Percentiles rank a stretch among this genome's conserved stretches.
These are phyloP conservation scores for Sporothrix pallida DNA, from an alignment of 2,329 filamentous ascomycete species.

Conservation along the genomic window DNA sequence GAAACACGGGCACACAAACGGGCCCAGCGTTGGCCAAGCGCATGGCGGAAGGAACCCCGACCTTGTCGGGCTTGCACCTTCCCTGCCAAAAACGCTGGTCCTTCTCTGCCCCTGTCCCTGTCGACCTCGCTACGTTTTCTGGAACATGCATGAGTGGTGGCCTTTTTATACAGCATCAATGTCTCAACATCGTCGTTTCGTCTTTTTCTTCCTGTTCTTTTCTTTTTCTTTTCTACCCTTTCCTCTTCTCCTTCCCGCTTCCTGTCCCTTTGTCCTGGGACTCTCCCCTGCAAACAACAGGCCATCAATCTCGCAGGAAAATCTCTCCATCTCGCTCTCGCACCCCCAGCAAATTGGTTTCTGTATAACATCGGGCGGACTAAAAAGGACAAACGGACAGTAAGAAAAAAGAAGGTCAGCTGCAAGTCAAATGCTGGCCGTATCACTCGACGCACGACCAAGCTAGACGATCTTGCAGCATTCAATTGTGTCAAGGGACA, in stretches of 20 bases:
- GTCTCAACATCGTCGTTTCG: not conserved
- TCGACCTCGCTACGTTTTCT: conserved; percentile 29
- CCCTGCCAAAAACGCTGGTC: not conserved
- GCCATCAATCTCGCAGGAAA: conserved; percentile 11
- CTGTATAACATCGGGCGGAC: not conserved
- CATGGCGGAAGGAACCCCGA: conserved; percentile 5
- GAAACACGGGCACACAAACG: not conserved
- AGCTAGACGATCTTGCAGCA: conserved; percentile 28
- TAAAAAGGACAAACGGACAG: not conserved
- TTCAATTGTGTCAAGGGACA: not conserved
- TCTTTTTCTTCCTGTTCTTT: not conserved
- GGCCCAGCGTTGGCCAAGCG: not conserved
- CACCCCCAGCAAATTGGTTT: conserved; percentile 9
- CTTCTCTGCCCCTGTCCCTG: conserved; percentile 1
- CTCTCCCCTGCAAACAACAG: not conserved
- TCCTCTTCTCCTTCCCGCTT: not conserved
- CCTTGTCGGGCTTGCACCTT: not conserved
- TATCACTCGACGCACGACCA: conserved; percentile 10
- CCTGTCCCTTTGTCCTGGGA: not conserved
- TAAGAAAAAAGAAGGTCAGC: not conserved
- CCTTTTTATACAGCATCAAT: not conserved
- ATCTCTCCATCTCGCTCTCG: conserved; percentile 12
- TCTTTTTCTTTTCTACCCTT: too few relatives aligned
- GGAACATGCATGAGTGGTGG: conserved; percentile 30
- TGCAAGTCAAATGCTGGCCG: not conserved